Percentiles rank a stretch among this genome's conserved stretches.
These are phyloP conservation scores for Furcasterigmium furcatum DNA, from an alignment of 2,329 filamentous ascomycete species.

Conservation along the genomic window DNA sequence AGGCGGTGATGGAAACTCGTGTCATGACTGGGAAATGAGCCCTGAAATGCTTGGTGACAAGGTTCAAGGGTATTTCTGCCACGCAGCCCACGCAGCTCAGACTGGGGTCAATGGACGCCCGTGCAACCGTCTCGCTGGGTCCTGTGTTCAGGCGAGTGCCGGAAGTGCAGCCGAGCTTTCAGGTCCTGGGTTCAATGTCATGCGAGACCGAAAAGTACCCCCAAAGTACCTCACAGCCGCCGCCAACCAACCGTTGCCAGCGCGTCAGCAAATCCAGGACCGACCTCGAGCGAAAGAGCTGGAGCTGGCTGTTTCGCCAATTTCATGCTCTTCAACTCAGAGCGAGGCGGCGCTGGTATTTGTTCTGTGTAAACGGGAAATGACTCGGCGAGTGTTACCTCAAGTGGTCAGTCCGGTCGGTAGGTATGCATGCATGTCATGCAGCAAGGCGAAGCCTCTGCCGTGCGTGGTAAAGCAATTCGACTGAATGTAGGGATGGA, in stretches of 20 bases:
- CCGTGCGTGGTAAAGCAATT: too few species aligned
- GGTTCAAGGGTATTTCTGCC: not conserved
- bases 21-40: not conserved
- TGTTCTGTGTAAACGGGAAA: too few species aligned
- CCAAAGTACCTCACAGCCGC: constrained; percentile 4
- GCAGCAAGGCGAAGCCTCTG: not conserved
- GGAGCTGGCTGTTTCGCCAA: too few species aligned
- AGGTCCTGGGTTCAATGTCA: not conserved
- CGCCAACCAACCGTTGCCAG: too few species aligned
- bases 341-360: too few species aligned
- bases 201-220: not conserved
- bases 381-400: too few species aligned
- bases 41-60: not conserved
- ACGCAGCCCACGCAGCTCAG: too few species aligned
- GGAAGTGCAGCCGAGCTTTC: constrained; percentile 20
- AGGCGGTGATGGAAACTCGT: not conserved
- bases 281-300: too few species aligned
- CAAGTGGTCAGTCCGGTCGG: too few species aligned
- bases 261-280: too few species aligned
- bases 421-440: not conserved
- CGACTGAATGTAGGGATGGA: too few species aligned
- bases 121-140: not conserved
- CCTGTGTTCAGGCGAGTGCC: constrained; percentile 16
- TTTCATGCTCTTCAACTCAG: too few species aligned
- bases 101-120: not conserved